Evolutionary conservation across 139 green algal species (phyloP).

Genomic region (Pseudopediastrum boryanum): DNA sequence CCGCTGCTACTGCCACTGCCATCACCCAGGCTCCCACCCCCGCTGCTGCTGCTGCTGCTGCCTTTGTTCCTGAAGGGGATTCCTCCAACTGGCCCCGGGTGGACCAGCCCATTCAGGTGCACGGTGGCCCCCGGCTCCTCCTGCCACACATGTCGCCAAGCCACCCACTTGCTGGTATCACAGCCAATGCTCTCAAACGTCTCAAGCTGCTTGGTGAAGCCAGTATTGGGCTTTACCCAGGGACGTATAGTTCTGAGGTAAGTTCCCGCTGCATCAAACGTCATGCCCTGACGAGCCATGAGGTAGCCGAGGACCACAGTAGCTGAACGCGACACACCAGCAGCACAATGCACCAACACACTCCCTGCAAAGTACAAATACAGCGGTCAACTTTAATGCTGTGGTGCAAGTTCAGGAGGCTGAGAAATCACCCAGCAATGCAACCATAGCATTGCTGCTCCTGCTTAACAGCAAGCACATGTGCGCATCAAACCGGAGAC

Average conservation of each 20-base stretch:
- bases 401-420: not conserved
- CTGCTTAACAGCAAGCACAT: too few relatives aligned
- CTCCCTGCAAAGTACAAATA: too few relatives aligned
- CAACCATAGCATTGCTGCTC: too few relatives aligned
- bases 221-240: slow-evolving; percentile 43
- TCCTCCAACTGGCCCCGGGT: too few relatives aligned
- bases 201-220: slow-evolving; percentile 51
- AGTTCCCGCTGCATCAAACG: slow-evolving; percentile 63
- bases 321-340: slow-evolving; percentile 87
- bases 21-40: too few relatives aligned
- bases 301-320: slow-evolving; percentile 88
- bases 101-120: too few relatives aligned
- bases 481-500: too few relatives aligned
- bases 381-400: too few relatives aligned
- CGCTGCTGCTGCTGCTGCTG: slow-evolving; percentile 5
- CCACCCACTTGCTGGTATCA: slow-evolving; percentile 32
- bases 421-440: not conserved
- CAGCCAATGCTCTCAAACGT: slow-evolving; percentile 32
- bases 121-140: too few relatives aligned
- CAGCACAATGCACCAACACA: slow-evolving; percentile 73
- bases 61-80: too few relatives aligned
- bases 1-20: too few relatives aligned
- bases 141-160: slow-evolving; percentile 23
- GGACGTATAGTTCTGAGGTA: slow-evolving; percentile 44
- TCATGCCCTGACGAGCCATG: slow-evolving; percentile 75